Conservation (phyloP, 306 rosid species). For the Lathyrus aphaca region DNA sequence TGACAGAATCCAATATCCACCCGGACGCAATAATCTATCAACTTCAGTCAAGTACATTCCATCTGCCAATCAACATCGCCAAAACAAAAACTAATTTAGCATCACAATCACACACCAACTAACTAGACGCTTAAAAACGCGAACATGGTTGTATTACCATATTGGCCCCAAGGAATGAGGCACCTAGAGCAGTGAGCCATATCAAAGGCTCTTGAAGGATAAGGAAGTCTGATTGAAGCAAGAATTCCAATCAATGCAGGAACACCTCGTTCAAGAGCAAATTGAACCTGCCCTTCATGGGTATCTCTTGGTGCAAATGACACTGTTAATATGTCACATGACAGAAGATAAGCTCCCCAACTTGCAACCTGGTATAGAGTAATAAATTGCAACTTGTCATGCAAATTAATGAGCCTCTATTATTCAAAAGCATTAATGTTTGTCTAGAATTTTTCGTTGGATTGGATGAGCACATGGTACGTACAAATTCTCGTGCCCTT, state of each 20-base stretch:
- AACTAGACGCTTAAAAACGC: neutral
- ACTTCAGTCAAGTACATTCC: conserved; percentile 82
- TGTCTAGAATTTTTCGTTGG: neutral
- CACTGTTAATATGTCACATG: conserved; percentile 73
- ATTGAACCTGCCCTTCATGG: conserved; percentile 93
- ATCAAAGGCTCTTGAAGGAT: conserved; percentile 95
- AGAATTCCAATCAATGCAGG: conserved; percentile 92
- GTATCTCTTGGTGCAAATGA: conserved; percentile 97
- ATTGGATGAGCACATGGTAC: neutral
- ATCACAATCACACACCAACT: neutral
- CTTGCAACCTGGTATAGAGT: conserved; percentile 75
- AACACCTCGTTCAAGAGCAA: conserved; percentile 95
- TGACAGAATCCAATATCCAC: conserved; percentile 94
- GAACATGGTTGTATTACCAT: conserved; percentile 54
- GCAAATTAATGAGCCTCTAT: neutral
- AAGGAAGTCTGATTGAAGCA: conserved; percentile 88
- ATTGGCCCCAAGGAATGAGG: conserved; percentile 90
- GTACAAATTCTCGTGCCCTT: conserved; percentile 3
- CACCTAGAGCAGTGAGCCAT: conserved; percentile 99
- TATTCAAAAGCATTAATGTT: neutral
- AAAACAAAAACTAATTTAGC: neutral
- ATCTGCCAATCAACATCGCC: conserved; percentile 50
- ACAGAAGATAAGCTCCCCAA: conserved; percentile 89
- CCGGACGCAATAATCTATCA: conserved; percentile 87
- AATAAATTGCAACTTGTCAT: conserved; percentile 5